Evolutionary conservation across 495 filamentous ascomycete species (phyloP).

Genomic region (Podospora pseudocomata): DNA sequence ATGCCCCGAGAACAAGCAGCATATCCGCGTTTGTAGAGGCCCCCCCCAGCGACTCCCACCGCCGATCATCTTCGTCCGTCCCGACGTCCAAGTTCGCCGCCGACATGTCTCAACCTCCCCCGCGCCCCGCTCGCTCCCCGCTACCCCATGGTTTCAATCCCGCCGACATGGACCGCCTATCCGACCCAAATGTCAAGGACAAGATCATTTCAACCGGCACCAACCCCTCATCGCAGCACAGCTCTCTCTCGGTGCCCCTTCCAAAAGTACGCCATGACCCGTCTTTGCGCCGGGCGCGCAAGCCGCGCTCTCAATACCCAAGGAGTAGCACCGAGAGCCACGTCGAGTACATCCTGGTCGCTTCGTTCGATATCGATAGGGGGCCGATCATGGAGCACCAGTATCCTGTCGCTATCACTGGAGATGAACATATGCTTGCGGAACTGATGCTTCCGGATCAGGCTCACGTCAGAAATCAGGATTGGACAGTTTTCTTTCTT

Average conservation of each 20-base stretch:
- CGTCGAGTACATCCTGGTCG: constrained; percentile 99
- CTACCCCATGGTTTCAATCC: constrained; percentile 36
- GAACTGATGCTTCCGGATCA: constrained; percentile 99
- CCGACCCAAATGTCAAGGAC: constrained; percentile 54
- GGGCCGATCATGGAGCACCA: constrained; percentile 99
- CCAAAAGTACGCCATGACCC: constrained; percentile 39
- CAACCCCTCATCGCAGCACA: constrained; percentile 51
- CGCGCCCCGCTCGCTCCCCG: constrained; percentile 50
- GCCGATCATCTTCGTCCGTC: constrained; percentile 58
- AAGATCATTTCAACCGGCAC: constrained; percentile 51
- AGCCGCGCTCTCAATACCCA: constrained; percentile 82
- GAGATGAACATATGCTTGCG: constrained; percentile 96
- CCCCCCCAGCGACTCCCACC: constrained; percentile 27
- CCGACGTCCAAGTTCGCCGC: constrained; percentile 53
- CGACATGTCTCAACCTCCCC: constrained; percentile 45
- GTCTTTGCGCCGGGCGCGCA: constrained; percentile 41
- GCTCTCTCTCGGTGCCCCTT: constrained; percentile 44
- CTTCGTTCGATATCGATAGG: constrained; percentile 93
- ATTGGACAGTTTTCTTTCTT: constrained; percentile 99
- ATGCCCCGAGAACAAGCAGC: constrained; percentile 19
- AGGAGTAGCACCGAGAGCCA: constrained; percentile 75
- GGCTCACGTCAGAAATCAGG: constrained; percentile 88
- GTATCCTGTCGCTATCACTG: constrained; percentile 88
- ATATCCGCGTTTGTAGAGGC: constrained; percentile 16
- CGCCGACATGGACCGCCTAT: constrained; percentile 46